Percentiles rank a stretch among this genome's conserved stretches.
Evolutionary conservation across 345 rosid species (phyloP).

Genomic region (Linum usitatissimum): DNA sequence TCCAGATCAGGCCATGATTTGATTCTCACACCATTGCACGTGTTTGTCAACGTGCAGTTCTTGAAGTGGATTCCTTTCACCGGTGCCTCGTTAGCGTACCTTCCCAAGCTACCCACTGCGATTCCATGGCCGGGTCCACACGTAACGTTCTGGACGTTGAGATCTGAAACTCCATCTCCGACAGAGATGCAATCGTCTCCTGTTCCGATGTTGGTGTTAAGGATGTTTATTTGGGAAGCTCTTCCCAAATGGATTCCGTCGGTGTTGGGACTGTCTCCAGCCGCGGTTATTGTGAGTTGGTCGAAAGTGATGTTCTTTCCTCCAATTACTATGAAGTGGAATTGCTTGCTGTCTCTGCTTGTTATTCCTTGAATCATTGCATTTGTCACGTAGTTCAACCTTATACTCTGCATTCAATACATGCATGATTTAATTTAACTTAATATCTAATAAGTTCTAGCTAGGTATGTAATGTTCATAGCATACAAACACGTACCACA

Average conservation of each 20-base stretch:
- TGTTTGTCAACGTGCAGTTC: slow-evolving; percentile 1
- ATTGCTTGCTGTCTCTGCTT: neutral
- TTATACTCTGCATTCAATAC: neutral
- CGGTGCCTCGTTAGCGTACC: neutral
- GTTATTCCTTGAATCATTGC: neutral
- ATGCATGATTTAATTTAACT: neutral
- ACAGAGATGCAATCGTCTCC: slow-evolving; percentile 4
- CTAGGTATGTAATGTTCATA: neutral
- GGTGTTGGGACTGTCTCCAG: neutral
- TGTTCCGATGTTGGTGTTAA: neutral
- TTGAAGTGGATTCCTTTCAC: slow-evolving; percentile 1
- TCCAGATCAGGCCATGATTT: neutral
- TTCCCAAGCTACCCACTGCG: neutral
- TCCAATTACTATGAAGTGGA: neutral
- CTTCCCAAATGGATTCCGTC: slow-evolving; percentile 3
- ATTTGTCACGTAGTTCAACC: slow-evolving; percentile 1
- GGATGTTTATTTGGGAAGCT: neutral
- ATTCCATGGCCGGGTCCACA: slow-evolving; percentile 5
- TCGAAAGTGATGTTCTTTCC: neutral
- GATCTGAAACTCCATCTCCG: neutral
- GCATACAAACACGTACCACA: neutral
- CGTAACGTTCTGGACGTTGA: neutral
- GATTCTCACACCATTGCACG: neutral
- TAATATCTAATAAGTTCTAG: too few relatives aligned
- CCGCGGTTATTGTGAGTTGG: neutral